A percentile compares a stretch with the other conserved stretches of the same genome.
These are phyloP conservation scores for Phytophthora lateralis DNA, from an alignment of 352 stramenopile species.

Conservation along the genomic window DNA sequence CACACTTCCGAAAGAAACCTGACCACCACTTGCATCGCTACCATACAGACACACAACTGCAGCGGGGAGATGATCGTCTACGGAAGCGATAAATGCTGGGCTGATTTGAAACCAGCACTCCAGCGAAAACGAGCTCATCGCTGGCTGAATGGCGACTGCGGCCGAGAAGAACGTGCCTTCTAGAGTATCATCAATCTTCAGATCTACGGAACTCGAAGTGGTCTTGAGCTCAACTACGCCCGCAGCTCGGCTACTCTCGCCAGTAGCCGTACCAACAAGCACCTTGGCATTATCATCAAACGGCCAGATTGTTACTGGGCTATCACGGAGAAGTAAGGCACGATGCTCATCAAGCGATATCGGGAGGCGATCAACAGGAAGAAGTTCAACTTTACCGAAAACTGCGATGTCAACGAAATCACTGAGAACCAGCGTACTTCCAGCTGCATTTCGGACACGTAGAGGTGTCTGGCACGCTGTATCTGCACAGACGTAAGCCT, in stretches of 20 bases:
- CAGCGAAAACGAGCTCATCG: conserved; percentile 63
- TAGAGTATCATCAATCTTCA: conserved; percentile 49
- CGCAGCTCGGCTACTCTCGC: conserved; percentile 8
- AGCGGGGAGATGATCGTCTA: neutral
- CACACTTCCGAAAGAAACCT: conserved; percentile 23
- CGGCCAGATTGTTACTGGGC: conserved; percentile 61
- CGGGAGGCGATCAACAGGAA: conserved; percentile 47
- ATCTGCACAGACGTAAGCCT: conserved; percentile 39
- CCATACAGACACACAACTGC: conserved; percentile 13
- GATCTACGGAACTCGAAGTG: conserved; percentile 9
- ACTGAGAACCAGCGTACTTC: conserved; percentile 37
- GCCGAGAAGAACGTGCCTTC: conserved; percentile 67
- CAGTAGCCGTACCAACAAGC: conserved; percentile 23
- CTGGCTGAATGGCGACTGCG: conserved; percentile 45
- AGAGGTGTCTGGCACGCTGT: conserved; percentile 33
- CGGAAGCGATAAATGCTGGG: conserved; percentile 2
- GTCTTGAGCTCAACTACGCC: conserved; percentile 17
- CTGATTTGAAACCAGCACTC: conserved; percentile 63
- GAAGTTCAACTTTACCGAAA: conserved; percentile 45
- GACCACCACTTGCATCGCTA: conserved; percentile 6
- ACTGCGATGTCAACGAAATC: conserved; percentile 64
- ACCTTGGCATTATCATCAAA: conserved; percentile 51
- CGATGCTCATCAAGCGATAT: conserved; percentile 59
- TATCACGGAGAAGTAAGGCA: conserved; percentile 58
- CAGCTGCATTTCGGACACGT: conserved; percentile 7